Percentiles rank a stretch among this genome's conserved stretches.
Evolutionary conservation across 441 rosid species (phyloP).

Genomic region (Arabidopsis lyrata): DNA sequence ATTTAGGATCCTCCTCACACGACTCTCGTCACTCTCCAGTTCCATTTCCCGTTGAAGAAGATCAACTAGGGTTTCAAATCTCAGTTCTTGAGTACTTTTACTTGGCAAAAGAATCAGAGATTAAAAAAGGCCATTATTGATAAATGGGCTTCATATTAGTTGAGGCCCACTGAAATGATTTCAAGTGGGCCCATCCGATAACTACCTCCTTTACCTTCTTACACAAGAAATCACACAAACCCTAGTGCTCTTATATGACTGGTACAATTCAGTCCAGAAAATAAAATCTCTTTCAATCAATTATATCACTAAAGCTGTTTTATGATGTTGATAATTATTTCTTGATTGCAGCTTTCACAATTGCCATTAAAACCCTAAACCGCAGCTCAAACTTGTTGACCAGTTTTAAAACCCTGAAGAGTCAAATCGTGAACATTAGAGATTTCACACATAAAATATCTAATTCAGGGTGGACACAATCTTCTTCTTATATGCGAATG

Average conservation of each 20-base stretch:
- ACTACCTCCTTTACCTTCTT: no score
- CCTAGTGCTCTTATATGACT: not conserved
- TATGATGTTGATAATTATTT: no score
- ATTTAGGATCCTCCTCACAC: not conserved
- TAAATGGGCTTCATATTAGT: conserved; percentile 12
- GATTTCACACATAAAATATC: conserved; percentile 1
- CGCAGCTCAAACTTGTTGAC: not conserved
- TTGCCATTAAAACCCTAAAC: not conserved
- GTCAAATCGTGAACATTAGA: conserved; percentile 3
- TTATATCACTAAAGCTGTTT: no score
- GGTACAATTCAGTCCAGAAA: no score
- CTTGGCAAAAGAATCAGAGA: not conserved
- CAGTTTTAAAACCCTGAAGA: not conserved
- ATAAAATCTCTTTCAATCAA: no score
- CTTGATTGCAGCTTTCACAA: no score
- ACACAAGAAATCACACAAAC: no score
- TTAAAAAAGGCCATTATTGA: not conserved
- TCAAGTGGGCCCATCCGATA: no score
- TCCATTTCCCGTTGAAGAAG: not conserved
- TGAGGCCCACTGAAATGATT: not conserved
- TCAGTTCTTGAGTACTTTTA: not conserved
- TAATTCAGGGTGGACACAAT: not conserved
- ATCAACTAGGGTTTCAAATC: not conserved
- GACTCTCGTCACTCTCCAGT: not conserved
- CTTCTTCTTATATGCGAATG: not conserved